Base-by-base conservation (phyloP, 1,139 yeast species). In the Arxiozyma heterogenica region DNA sequence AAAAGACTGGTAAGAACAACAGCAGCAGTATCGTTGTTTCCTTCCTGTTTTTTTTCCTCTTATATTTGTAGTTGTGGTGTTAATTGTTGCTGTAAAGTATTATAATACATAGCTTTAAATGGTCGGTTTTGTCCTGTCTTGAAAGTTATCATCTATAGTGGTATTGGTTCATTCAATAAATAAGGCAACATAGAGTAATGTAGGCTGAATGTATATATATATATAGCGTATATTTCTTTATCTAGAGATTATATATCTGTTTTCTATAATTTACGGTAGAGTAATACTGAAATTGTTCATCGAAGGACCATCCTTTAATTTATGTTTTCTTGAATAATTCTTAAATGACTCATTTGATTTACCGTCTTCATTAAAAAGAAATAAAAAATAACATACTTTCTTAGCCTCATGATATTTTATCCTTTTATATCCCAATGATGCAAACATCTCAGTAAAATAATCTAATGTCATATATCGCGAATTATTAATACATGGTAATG, bases 401-500 rank as follows among this genome's bases (percentile, higher is more conserved):
- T 77, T 75, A 0, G 96, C 84, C 55, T 80, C 80, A 59, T 86
- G 80, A 54, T 75, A 73, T 53, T 73, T 68, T 3, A 75, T 55
- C 47, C 74, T 61, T 5, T 56, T 60, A 60, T 82, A 89, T 0
- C 96, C 96, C 18, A 89, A 70, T 12, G 73, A 63, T 1, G 57
- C 51, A 81, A 85, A 78, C 20, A 88, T 78, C 7, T 56, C 53
- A 0, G 70, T 66, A 44, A 77, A 70, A 22, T 69, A 68, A 0
- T 67, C 67, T 43, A 76, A 73, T 56, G 81, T 80, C 66, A 84
- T 81, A 64, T 91, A 93, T 43, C 98, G 74, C 0, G 97, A 90
- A 66, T 91, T 90, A 9, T 73, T 67, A 1, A 89, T 74, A 67
- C 98, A 93, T 0, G 98, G 96, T 39, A 86, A 74, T 0, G 98